Conservation (phyloP, 495 filamentous ascomycete genomes). For the Aspergillus haitiensis region DNA sequence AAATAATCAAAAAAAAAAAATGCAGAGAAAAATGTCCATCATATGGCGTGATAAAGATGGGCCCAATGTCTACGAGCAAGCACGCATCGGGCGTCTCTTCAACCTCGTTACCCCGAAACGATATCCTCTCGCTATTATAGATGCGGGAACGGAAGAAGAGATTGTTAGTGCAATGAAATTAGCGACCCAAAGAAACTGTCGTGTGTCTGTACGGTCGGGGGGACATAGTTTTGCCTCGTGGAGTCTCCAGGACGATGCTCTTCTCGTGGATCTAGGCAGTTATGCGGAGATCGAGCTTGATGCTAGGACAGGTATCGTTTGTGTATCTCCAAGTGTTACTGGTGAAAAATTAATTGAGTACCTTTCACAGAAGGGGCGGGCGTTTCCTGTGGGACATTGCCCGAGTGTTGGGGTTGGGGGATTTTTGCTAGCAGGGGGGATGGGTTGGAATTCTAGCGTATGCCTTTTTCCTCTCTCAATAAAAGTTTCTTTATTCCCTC, state of each 20-base stretch:
- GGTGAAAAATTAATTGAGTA: background rate
- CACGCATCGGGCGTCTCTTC: constrained; percentile 2
- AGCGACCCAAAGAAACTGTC: background rate
- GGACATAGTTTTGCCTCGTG: constrained; percentile 7
- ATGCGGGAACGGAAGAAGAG: background rate
- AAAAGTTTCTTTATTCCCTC: background rate
- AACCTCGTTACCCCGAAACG: background rate
- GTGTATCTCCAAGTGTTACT: background rate
- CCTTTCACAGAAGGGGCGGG: constrained; percentile 17
- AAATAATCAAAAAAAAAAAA: background rate
- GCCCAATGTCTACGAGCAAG: background rate
- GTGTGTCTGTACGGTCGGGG: constrained; percentile 1
- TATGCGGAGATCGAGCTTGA: background rate
- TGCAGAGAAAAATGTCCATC: background rate
- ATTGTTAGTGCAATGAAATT: constrained; percentile 1
- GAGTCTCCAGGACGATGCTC: background rate
- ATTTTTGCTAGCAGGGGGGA: constrained; percentile 49
- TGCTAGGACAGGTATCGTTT: background rate
- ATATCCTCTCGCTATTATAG: constrained; percentile 2
- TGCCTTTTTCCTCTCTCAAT: too few relatives aligned
- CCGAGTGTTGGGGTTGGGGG: constrained; percentile 53
- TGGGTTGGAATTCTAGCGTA: constrained; percentile 49
- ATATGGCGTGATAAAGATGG: background rate
- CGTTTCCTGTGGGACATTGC: constrained; percentile 51
- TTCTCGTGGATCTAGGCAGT: background rate